Conservation (phyloP, 2,329 filamentous ascomycete genomes). For the Ilyonectria sp. region DNA sequence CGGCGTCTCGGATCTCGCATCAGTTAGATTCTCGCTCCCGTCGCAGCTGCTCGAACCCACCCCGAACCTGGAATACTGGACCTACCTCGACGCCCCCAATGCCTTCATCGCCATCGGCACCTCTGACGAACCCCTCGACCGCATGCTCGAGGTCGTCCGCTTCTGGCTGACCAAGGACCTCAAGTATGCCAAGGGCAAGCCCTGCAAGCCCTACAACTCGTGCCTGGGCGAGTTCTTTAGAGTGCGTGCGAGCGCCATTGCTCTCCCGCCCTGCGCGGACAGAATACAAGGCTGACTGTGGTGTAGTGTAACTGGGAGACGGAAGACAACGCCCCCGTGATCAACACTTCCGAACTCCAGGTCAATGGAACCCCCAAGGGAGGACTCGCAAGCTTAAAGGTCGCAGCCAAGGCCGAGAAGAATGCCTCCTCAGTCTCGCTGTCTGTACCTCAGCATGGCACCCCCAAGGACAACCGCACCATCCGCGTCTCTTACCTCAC, state of each 20-base stretch:
- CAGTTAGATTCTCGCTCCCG: slow-evolving; percentile 95
- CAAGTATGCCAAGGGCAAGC: slow-evolving; percentile 98
- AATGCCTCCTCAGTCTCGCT: slow-evolving; percentile 65
- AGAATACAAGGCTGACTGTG: slow-evolving; percentile 33
- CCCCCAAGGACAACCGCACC: slow-evolving; percentile 61
- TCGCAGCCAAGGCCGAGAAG: slow-evolving; percentile 60
- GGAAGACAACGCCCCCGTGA: slow-evolving; percentile 80
- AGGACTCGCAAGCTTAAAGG: slow-evolving; percentile 65
- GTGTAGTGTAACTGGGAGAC: slow-evolving; percentile 94
- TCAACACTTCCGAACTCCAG: slow-evolving; percentile 65
- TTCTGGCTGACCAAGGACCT: slow-evolving; percentile 99
- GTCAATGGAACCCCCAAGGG: slow-evolving; percentile 56
- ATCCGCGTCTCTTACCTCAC: slow-evolving; percentile 94
- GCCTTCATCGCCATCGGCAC: slow-evolving; percentile 88
- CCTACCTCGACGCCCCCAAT: slow-evolving; percentile 95
- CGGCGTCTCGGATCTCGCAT: slow-evolving; percentile 94
- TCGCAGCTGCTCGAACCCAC: slow-evolving; percentile 96
- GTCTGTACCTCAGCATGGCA: slow-evolving; percentile 65
- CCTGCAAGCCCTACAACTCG: slow-evolving; percentile 99
- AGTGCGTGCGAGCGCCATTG: slow-evolving; percentile 67
- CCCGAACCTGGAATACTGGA: slow-evolving; percentile 99
- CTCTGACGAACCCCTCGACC: slow-evolving; percentile 90
- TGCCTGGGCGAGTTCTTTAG: slow-evolving; percentile 97
- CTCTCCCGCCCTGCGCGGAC: neutral
- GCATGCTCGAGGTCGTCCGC: slow-evolving; percentile 93